These are phyloP conservation scores for Plenodomus tracheiphilus DNA, from an alignment of 2,329 filamentous ascomycete species.

Conservation along the genomic window DNA sequence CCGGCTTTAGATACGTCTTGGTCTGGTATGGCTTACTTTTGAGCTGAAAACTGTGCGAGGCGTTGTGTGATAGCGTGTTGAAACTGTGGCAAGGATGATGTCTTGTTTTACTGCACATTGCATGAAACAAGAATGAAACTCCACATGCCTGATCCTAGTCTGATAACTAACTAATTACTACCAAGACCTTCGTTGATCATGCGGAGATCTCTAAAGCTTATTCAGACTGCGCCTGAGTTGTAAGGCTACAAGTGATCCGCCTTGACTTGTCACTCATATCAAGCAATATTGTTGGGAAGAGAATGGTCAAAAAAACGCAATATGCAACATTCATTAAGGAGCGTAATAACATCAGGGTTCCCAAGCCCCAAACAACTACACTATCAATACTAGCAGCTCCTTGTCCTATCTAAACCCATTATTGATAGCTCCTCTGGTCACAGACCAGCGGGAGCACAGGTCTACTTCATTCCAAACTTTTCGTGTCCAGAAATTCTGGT, in stretches of 20 bases:
- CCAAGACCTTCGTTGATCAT: not conserved
- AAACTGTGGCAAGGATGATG: not conserved
- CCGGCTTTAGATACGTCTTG: too few species aligned
- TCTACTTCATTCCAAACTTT: not conserved
- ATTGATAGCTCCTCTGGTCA: constrained; percentile 5
- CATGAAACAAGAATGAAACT: not conserved
- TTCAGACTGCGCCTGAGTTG: not conserved
- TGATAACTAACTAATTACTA: not conserved
- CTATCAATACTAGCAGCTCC: constrained; percentile 6
- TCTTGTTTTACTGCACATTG: not conserved
- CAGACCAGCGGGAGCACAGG: constrained; percentile 11
- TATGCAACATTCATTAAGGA: constrained; percentile 17
- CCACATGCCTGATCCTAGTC: not conserved
- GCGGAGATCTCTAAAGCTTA: not conserved
- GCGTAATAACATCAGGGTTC: constrained; percentile 24
- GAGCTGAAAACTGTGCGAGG: not conserved
- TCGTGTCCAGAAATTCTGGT: not conserved
- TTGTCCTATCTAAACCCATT: constrained; percentile 1
- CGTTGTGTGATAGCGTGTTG: not conserved
- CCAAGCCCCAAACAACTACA: constrained; percentile 21
- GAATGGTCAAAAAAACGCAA: not conserved
- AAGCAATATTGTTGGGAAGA: not conserved
- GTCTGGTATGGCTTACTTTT: not conserved
- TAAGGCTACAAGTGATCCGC: too few species aligned
- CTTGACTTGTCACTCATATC: too few species aligned